Conservation (phyloP, 306 rosid species). For the Inga oerstediana region DNA sequence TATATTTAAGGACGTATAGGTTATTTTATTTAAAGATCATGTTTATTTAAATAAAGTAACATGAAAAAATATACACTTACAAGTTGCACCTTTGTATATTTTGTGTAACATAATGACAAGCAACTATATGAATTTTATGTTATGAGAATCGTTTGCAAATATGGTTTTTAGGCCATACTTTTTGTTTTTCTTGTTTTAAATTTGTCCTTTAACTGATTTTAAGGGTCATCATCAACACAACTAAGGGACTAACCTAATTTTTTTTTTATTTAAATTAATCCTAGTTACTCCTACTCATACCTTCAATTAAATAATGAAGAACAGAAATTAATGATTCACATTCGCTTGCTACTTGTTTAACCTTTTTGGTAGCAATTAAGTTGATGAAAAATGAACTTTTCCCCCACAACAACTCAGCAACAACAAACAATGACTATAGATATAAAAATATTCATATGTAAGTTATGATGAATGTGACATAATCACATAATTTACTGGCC, state of each 20-base stretch:
- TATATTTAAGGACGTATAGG: too few relatives aligned
- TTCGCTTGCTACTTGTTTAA: not conserved
- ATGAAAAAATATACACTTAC: not conserved
- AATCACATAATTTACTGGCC: too few relatives aligned
- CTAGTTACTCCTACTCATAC: not conserved
- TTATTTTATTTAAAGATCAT: too few relatives aligned
- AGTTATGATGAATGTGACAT: not conserved
- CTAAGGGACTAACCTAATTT: not conserved
- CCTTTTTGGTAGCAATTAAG: not conserved
- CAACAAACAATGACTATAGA: not conserved
- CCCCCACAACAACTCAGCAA: not conserved
- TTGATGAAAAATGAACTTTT: not conserved
- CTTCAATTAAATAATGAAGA: not conserved
- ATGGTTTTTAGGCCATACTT: too few relatives aligned
- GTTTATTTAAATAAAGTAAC: not conserved
- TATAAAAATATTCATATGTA: not conserved
- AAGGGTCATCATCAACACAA: not conserved
- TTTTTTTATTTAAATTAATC: not conserved
- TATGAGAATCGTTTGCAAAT: too few relatives aligned
- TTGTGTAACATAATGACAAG: not conserved
- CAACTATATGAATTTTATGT: not conserved
- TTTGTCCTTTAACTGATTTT: not conserved
- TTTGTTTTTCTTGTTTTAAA: not conserved
- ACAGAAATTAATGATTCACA: not conserved
- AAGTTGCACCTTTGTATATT: not conserved